Base-by-base conservation (phyloP, 176 grass and related monocot species). In the Oryza rufipogon region DNA sequence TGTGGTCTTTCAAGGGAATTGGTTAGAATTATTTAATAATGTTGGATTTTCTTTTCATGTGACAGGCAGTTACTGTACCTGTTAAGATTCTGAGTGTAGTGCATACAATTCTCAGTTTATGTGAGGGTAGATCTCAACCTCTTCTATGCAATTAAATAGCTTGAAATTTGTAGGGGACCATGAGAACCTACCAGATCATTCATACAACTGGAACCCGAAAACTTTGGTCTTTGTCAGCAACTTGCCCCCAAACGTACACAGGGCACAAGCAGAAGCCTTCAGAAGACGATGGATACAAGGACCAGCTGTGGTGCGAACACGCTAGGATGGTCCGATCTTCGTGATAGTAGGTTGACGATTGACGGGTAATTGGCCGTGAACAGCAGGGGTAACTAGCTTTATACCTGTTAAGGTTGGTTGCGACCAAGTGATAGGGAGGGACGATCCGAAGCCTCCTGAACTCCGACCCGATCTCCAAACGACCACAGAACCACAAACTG, bases 171-270 rank as follows among this genome's bases (percentile, higher is more conserved):
- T 49, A 71, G 77, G 77, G 71, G 77, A 76, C 77, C 77, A 20
- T 51, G 11, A 23, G 77, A 76, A 85, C 26, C 82, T 89, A 52
- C 65, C 64, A 81, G 65, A 12, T 33, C 66, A 56, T 81, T 42
- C 66, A 56, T 77, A 52, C 83, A 81, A 89, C 66, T 48, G 5
- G 65, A 66, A 71, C 75, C 66, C 44, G 7, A 77, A 70, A 33
- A 64, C 11, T 32, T 32, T 9, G 68, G 10, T 44, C 15, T 75
- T 70, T 75, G 77, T 23, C 68, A 52, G 68, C 68, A 44, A 74
- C 34, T 82, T 78, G 67, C 38, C 54, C 67, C 73, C 45, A 66
- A n/a, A 28, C 15, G 19, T 19, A 25, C 65, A 64, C 49, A 58
- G 23, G 51, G 78, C 23, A 34, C 66, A 77, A n/a, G 66, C 46